phyloP scores from a whole-genome alignment of 176 grass and related monocot genomes.

The Pharus latifolius region DNA sequence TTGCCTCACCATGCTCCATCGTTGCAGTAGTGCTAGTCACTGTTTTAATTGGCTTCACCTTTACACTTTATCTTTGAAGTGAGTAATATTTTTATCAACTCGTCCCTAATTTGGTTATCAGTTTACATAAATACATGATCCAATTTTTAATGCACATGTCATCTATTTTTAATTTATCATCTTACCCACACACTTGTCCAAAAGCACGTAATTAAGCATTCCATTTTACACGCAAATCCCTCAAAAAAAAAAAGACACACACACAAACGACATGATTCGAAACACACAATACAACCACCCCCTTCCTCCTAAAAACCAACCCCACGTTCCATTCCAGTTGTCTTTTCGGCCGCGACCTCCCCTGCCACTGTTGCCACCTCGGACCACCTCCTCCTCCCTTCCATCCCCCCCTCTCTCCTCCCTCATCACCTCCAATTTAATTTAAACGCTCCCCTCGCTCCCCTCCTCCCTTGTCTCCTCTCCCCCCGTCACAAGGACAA shows the following conservation, averaged over 20 bases:
- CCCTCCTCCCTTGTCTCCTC: background rate
- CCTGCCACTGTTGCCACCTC: constrained; percentile 41
- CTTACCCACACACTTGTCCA: too few relatives aligned
- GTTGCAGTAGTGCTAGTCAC: too few relatives aligned
- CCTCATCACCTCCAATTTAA: constrained; percentile 14
- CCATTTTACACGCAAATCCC: background rate
- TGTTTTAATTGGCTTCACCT: too few relatives aligned
- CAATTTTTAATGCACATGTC: too few relatives aligned
- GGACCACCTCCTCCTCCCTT: background rate
- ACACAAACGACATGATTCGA: too few relatives aligned
- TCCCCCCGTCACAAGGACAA: background rate
- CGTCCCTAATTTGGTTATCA: too few relatives aligned
- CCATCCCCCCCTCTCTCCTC: background rate
- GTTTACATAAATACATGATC: too few relatives aligned
- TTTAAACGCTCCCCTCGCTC: background rate
- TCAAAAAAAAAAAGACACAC: background rate
- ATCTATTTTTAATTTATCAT: too few relatives aligned
- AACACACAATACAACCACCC: constrained; percentile 15
- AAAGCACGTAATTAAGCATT: too few relatives aligned
- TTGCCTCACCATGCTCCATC: too few relatives aligned
- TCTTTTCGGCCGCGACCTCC: background rate
- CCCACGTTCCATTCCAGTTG: constrained; percentile 35
- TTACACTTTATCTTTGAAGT: too few relatives aligned
- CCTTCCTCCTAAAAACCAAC: constrained; percentile 2
- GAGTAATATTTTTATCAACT: too few relatives aligned